Percentiles rank a stretch among this genome's conserved stretches.
These are phyloP conservation scores for Ambrosia hybrid DNA, from an alignment of 140 eudicot genomes.

Conservation along the genomic window DNA sequence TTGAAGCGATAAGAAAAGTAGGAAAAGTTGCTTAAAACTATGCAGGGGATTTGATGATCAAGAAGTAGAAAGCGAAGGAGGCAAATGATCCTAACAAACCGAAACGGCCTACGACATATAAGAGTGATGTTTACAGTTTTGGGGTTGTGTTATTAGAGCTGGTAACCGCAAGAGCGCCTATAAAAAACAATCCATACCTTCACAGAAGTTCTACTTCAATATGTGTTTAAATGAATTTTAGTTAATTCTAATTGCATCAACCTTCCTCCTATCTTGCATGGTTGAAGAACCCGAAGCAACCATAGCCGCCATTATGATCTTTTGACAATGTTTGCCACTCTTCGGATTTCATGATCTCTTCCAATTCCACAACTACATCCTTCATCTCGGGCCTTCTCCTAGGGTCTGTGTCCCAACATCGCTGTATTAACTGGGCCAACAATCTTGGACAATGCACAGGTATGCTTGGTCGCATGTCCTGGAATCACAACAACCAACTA, in stretches of 20 bases:
- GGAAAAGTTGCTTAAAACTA: no score
- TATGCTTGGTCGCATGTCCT: conserved; percentile 34
- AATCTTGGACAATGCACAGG: conserved; percentile 27
- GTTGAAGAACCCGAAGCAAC: conserved; percentile 4
- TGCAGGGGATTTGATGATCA: no score
- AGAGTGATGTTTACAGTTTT: no score
- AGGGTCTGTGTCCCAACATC: conserved; percentile 40
- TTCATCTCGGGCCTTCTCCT: conserved; percentile 34
- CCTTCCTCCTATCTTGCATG: not conserved
- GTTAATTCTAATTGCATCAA: not conserved
- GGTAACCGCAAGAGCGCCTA: no score
- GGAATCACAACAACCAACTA: not conserved
- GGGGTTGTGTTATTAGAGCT: no score
- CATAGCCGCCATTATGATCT: not conserved
- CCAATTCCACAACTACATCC: conserved; percentile 19
- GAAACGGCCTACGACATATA: no score
- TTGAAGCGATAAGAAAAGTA: no score
- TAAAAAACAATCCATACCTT: no score
- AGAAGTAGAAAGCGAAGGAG: no score
- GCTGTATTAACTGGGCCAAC: conserved; percentile 28
- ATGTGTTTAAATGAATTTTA: no score
- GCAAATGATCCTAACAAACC: no score
- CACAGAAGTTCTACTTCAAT: no score
- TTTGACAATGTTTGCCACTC: not conserved
- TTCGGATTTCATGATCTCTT: conserved; percentile 15